Base-by-base conservation (phyloP, 441 rosid genomes). In the Bocquillonia castaneifolia region DNA sequence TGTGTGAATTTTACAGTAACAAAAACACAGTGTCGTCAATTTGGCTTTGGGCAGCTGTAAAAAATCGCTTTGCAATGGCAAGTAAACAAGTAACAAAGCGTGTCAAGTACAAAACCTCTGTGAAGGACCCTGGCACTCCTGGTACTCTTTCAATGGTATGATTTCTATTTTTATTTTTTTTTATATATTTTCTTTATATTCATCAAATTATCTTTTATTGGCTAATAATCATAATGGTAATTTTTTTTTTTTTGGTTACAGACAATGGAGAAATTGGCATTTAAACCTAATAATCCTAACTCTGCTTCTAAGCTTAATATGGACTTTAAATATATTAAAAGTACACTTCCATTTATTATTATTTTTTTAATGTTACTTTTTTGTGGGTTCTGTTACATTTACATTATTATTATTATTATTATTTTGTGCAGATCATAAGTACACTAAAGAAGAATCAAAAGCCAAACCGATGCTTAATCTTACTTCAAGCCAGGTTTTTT, bases 401-500 rank as follows among this genome's bases (percentile, higher is more conserved):
- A 34, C 0, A n/a, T 20, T 50, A 34, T 40, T 34, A 55, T 29
- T 28, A 4, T 14, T 12, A 1, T 34, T 28, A 53, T 55, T 48
- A 36, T 51, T 52, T 2, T 18, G 6, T 52, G 36, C 77, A 93
- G 98, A 85, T 75, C 88, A 87, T 67, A 93, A 77, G 72, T 75
- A 83, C 74, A 91, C 94, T 1, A 91, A 88, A 75, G 88, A 88
- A 80, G 94, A 83, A 74, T 86, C 97, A 51, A 82, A 83, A 32
- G 85, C 88, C 82, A 90, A 92, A 52, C 88, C 97, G n/a, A 81
- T 86, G 97, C 91, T 91, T 74, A 91, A 89, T 82, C 85, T 93
- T 51, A 82, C 88, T 32, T 82, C 80, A 58, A 77, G 68, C 73
- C 92, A 86, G 93, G 97, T 87, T 71, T 32, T 25, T 23, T n/a